Percentiles rank a stretch among this genome's conserved stretches.
phyloP scores from a whole-genome alignment of 78 protist genomes.

The Dictyostelium firmibasis region DNA sequence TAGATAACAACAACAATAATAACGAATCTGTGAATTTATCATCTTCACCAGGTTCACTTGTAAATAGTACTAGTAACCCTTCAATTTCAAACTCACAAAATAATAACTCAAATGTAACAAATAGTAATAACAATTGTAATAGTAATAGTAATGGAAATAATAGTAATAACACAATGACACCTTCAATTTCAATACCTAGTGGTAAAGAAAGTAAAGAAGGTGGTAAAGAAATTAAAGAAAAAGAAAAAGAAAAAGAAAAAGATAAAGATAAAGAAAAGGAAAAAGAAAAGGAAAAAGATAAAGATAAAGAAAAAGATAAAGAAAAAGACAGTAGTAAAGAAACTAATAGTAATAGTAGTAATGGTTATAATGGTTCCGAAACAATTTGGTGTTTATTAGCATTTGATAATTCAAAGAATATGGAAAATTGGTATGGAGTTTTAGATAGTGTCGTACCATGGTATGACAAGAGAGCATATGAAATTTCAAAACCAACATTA shows the following conservation, averaged over 20 bases:
- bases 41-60: constrained; percentile 13
- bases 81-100: neutral
- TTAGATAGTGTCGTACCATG: constrained; percentile 42
- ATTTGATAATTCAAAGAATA: constrained; percentile 55
- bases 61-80: neutral
- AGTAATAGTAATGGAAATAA: neutral
- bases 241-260: neutral
- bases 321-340: neutral
- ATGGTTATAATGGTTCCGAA: neutral
- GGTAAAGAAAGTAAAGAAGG: neutral
- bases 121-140: neutral
- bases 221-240: neutral
- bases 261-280: neutral
- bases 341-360: neutral
- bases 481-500: constrained; percentile 35
- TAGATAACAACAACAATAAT: neutral
- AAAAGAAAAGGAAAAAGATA: neutral
- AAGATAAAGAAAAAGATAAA: neutral
- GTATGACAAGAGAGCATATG: constrained; percentile 65
- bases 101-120: neutral
- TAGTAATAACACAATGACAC: neutral
- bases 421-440: constrained; percentile 72
- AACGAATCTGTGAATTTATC: neutral
- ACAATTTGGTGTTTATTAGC: constrained; percentile 62
- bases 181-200: neutral